These are phyloP conservation scores for Macrolepiota fuliginosa DNA, from an alignment of 768 basidiomycete genomes.

Conservation along the genomic window DNA sequence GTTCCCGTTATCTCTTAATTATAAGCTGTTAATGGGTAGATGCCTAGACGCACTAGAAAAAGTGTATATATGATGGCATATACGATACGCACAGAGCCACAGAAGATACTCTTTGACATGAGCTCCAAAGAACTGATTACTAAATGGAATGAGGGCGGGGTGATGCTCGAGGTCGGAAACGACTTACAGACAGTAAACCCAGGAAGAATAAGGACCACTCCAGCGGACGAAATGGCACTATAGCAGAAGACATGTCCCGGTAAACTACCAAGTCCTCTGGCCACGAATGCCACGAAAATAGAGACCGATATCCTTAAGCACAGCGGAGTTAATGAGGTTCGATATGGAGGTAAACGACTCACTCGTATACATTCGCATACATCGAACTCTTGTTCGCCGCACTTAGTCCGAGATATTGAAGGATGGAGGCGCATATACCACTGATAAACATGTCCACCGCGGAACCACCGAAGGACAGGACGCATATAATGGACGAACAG, in stretches of 20 bases:
- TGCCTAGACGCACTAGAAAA: constrained; percentile 58
- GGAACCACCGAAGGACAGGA: constrained; percentile 78
- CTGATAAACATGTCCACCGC: constrained; percentile 83
- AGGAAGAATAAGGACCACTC: too few species aligned
- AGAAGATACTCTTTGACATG: constrained; percentile 77
- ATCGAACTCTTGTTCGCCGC: constrained; percentile 83
- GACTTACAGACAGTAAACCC: too few species aligned
- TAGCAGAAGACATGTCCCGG: too few species aligned
- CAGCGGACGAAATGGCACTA: too few species aligned
- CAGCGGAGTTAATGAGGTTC: too few species aligned
- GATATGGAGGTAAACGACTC: constrained; percentile 27
- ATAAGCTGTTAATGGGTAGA: too few species aligned
- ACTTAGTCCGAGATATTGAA: constrained; percentile 80
- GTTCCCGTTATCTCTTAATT: too few species aligned
- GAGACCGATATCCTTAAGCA: too few species aligned
- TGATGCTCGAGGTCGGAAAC: too few species aligned
- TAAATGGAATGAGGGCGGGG: too few species aligned
- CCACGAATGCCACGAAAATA: too few species aligned
- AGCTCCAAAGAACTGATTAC: constrained; percentile 67
- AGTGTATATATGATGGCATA: constrained; percentile 86
- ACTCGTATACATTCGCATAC: constrained; percentile 98
- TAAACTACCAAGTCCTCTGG: too few species aligned
- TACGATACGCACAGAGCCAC: constrained; percentile 79
- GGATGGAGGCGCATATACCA: constrained; percentile 60
- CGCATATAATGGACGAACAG: constrained; percentile 79